Base-by-base conservation (phyloP, 2,329 filamentous ascomycete genomes). In the Biscogniauxia marginata region DNA sequence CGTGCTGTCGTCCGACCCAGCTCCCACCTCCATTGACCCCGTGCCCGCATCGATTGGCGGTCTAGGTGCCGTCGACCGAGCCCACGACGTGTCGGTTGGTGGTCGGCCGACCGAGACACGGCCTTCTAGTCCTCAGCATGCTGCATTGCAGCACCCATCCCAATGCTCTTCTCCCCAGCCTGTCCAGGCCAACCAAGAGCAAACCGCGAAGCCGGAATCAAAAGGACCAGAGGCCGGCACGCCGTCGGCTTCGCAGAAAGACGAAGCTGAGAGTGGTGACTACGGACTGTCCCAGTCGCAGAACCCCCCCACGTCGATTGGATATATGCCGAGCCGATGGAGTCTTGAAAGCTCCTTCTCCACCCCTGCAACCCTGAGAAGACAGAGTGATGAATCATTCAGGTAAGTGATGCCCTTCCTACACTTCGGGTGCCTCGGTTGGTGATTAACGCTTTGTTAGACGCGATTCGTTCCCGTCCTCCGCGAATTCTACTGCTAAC, bases 321-420 rank as follows among this genome's bases (percentile, higher is more conserved):
- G 81, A 16, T 83, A 83, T 65, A 66, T 84, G 46, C 73, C 82
- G 54, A 85, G 84, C 62, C 77, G 84, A 25, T 84, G 84, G 79
- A 84, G 85, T 60, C 63, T 75, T 50, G 74, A 75, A 46, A 79
- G 73, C 61, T 79, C 81, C 2, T 81, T 83, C 58, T 79, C 79
- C 2, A 79, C 79, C 2, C 78, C 80, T 24, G 71, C 76, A 18
- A 71, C 75, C 52, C 65, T 78, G 61, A 68, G 65, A 45, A 73
- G 71, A 53, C 65, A 67, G 30, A 63, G 63, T 46, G 75, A 80
- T 46, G 76, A 82, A 56, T 75, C 79, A 39, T 71, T 75, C 61
- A 76, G 73, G 80, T 83, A 74, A 61, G 74, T 61, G 16, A 46
- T 55, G 1, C 11, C 30, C 9, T 45, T 19, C 21, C 23, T 56